Conservation (phyloP, 306 rosid genomes). For the Malus domestica region DNA sequence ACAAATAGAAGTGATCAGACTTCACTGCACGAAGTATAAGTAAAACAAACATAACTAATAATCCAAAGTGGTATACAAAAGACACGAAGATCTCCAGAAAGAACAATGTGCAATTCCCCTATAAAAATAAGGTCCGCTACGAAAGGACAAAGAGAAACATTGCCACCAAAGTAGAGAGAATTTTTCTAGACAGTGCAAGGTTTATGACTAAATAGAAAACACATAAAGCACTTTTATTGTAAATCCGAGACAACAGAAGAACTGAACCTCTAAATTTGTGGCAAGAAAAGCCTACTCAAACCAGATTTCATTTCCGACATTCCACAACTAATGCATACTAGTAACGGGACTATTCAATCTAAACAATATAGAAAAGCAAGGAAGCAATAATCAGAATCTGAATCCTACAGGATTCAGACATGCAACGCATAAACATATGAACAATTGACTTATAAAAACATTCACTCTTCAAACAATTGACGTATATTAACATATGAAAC, state of each 20-base stretch:
- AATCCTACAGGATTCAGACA: background rate
- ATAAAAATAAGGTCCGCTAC: background rate
- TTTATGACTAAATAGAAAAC: background rate
- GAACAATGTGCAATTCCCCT: background rate
- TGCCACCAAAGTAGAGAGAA: background rate
- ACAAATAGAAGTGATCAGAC: background rate
- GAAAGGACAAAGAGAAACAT: background rate
- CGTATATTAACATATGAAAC: no score
- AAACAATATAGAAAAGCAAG: background rate
- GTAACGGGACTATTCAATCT: background rate
- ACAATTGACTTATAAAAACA: no score
- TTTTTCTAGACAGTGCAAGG: background rate
- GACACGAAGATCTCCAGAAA: background rate
- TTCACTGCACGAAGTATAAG: background rate
- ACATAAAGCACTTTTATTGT: background rate
- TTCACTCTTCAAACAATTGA: no score
- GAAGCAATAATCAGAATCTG: background rate
- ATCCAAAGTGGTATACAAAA: background rate
- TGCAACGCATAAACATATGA: no score
- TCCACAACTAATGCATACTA: background rate
- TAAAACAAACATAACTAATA: background rate
- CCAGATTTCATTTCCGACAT: background rate
- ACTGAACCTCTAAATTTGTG: background rate
- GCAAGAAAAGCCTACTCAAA: background rate
- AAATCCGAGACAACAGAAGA: background rate